Base-by-base conservation (phyloP, 495 filamentous ascomycete genomes). In the Ascobolus immersus region DNA sequence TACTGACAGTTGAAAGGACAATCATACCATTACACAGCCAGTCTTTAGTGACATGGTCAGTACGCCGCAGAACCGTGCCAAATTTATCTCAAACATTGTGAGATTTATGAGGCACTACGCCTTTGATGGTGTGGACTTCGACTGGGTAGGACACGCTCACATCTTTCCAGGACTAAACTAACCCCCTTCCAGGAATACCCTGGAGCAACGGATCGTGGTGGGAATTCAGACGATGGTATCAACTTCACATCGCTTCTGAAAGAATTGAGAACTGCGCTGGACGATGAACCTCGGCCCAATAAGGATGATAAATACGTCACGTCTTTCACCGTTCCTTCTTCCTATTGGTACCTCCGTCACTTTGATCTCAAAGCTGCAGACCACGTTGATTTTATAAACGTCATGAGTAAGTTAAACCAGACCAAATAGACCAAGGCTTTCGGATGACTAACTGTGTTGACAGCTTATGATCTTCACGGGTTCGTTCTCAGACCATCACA, bases 141-240 rank as follows among this genome's bases (percentile, higher is more conserved):
- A 30, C 13, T 30, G 28, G 28, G 28, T 7, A 7, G 5, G 7
- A 5, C 5, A n/a, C n/a, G n/a, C n/a, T n/a, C n/a, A n/a, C n/a
- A n/a, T n/a, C n/a, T n/a, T n/a, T n/a, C n/a, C n/a, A n/a, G n/a
- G n/a, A n/a, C n/a, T n/a, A n/a, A n/a, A 36, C 21, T 20, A n/a
- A n/a, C n/a, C n/a, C n/a, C n/a, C n/a, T n/a, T 7, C 36, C 58
- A 53, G 58, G 60, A 64, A 36, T 68, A 64, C 39, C 64, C 66
- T 0, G 59, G 38, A 0, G 61, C 57, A 2, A 6, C 17, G 8
- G 61, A 65, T 28, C 50, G 64, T 4, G 52, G 56, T 4, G 64
- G 63, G 3, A 39, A 39, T 0, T 6, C 34, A 0, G 49, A 41
- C 0, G 64, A 68, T 41, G 47, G 17, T 10, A 32, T 33, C 1